A percentile compares a stretch with the other conserved stretches of the same genome.
These are phyloP conservation scores for Balakata baccata DNA, from an alignment of 345 rosid species.

Conservation along the genomic window DNA sequence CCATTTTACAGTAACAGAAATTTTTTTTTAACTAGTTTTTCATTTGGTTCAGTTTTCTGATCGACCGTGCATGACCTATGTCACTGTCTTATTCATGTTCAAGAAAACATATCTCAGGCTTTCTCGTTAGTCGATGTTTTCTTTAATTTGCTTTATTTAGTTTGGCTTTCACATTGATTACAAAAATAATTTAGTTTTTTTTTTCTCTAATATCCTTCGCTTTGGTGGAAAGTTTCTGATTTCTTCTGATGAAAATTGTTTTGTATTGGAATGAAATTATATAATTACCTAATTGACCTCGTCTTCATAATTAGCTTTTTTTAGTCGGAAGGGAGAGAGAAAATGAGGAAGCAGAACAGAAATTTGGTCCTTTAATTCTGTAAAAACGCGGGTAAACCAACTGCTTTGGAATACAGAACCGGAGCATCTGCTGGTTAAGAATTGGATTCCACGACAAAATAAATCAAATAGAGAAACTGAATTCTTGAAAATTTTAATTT, in stretches of 20 bases:
- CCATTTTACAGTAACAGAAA: not conserved
- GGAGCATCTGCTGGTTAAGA: not conserved
- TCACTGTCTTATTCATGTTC: not conserved
- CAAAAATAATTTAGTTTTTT: not conserved
- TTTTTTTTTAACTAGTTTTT: not conserved
- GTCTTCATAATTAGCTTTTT: not conserved
- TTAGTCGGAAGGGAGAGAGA: not conserved
- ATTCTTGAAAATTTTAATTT: not conserved
- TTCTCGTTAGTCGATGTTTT: constrained; percentile 48
- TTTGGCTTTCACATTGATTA: constrained; percentile 13
- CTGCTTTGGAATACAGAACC: too few relatives aligned
- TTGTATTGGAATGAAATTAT: too few relatives aligned
- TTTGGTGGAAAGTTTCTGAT: not conserved
- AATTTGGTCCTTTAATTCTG: not conserved
- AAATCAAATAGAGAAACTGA: not conserved
- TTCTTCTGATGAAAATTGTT: too few relatives aligned
- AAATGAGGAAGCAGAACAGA: not conserved
- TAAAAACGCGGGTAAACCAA: constrained; percentile 3
- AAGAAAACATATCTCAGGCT: constrained; percentile 40
- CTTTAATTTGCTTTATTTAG: constrained; percentile 15
- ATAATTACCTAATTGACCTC: not conserved
- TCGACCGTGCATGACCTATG: not conserved
- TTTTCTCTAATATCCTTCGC: not conserved
- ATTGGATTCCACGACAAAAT: not conserved
- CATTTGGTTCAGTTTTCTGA: not conserved